Conservation (phyloP, 2,329 filamentous ascomycete species). For the Colletotrichum tamarilloi region DNA sequence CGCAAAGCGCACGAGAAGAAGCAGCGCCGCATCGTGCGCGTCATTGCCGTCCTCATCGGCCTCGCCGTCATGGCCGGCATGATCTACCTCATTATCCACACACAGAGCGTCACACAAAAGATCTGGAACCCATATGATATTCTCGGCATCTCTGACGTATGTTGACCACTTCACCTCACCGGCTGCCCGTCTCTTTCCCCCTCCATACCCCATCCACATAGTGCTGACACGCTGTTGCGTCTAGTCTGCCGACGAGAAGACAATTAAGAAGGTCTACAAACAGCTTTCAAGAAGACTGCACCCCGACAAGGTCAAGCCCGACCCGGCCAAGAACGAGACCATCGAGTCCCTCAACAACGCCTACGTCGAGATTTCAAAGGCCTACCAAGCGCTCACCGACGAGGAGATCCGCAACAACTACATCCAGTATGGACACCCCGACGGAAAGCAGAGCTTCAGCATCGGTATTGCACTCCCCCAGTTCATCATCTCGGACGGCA, state of each 20-base stretch:
- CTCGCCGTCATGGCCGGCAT: slow-evolving; percentile 90
- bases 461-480: slow-evolving; percentile 96
- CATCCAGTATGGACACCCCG: slow-evolving; percentile 93
- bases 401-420: slow-evolving; percentile 98
- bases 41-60: slow-evolving; percentile 78
- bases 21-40: slow-evolving; percentile 88
- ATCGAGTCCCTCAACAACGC: slow-evolving; percentile 83
- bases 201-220: neutral
- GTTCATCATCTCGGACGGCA: slow-evolving; percentile 91
- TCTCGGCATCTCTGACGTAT: slow-evolving; percentile 83
- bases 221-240: slow-evolving; percentile 20
- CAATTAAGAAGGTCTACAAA: slow-evolving; percentile 93
- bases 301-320: slow-evolving; percentile 90
- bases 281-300: slow-evolving; percentile 87
- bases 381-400: slow-evolving; percentile 97
- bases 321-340: slow-evolving; percentile 90
- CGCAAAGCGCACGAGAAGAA: slow-evolving; percentile 89
- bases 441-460: slow-evolving; percentile 97
- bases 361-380: slow-evolving; percentile 96
- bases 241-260: slow-evolving; percentile 81
- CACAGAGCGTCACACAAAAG: slow-evolving; percentile 76
- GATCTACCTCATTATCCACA: slow-evolving; percentile 89
- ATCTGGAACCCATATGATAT: slow-evolving; percentile 99
- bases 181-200: no score
- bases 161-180: slow-evolving; percentile 38